Evolutionary conservation across 1,284 basidiomycete genomes (phyloP), one percentile per base, ranked within the genome.

Genomic region (Sanguinoderma infundibulare): DNA sequence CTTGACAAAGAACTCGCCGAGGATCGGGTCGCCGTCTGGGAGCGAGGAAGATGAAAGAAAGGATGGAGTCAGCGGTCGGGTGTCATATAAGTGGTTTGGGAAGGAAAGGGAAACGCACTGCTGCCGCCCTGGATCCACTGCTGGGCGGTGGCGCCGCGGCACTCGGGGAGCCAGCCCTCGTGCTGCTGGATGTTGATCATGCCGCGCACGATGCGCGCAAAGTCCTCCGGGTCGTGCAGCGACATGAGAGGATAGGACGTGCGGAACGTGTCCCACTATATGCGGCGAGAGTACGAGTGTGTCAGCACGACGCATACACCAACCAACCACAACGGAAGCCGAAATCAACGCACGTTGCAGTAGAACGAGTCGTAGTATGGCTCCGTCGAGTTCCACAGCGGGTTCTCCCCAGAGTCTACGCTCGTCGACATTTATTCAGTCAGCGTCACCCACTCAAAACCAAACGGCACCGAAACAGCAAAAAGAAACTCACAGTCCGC

Each of bases 301-400:
- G 5, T 36, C 10, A 60, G 17, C 12, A 42, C 14, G 15, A 26
- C 30, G 12, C 35, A n/a, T 34, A n/a, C 5, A 15, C 17, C n/a
- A 5, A 38, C 32, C 39, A n/a, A 44, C 22, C 42, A 20, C 4
- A 15, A n/a, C 6, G 34, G 26, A 53, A 10, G 4, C 28, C 10
- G 44, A 30, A 9, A 1, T 15, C 10, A 9, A 52, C 59, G 1
- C 22, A 61, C 59, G 22, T 61, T 61, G 51, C 59, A 61, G 67
- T 87, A 91, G 60, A 87, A 82, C 0, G 86, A 87, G 64, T 90
- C 87, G 59, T 80, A 89, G 65, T 87, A 88, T 0, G 87, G 87
- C 65, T 87, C 86, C 0, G 78, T 81, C 0, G 87, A 88, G 47
- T 81, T 81, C 85, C 87, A 89, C 36, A 80, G 78, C 0, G 87